These are phyloP conservation scores for Castanea mollissima DNA, from an alignment of 306 rosid species.

Conservation along the genomic window DNA sequence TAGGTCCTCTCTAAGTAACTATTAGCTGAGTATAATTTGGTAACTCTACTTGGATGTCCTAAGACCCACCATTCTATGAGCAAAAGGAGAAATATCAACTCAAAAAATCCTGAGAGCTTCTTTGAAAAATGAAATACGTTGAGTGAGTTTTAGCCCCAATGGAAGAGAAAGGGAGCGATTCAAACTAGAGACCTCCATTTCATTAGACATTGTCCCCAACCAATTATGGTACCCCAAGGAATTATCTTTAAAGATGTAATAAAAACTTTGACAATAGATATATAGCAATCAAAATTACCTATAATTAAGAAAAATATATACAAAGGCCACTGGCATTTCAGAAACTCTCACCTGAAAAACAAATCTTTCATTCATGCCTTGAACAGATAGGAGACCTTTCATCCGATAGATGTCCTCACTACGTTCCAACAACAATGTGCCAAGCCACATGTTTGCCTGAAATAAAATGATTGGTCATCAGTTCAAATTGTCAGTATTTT, in stretches of 20 bases:
- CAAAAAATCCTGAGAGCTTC: too few species aligned
- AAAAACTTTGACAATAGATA: not conserved
- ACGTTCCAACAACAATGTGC: slow-evolving; percentile 73
- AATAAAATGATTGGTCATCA: not conserved
- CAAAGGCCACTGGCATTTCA: not conserved
- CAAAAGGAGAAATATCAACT: not conserved
- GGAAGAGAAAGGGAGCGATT: too few species aligned
- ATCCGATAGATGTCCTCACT: slow-evolving; percentile 93
- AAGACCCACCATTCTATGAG: not conserved
- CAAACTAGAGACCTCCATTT: too few species aligned
- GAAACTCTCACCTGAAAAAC: slow-evolving; percentile 78
- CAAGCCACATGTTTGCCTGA: slow-evolving; percentile 97
- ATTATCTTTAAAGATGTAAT: not conserved
- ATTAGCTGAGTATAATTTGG: not conserved
- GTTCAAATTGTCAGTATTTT: slow-evolving; percentile 8
- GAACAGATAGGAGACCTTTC: slow-evolving; percentile 89
- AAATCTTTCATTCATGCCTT: slow-evolving; percentile 93
- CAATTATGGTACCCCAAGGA: too few species aligned
- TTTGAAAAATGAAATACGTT: too few species aligned
- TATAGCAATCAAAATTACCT: not conserved
- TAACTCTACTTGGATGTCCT: not conserved
- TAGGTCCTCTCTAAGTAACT: too few species aligned
- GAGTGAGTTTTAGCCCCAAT: too few species aligned
- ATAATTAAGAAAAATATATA: not conserved
- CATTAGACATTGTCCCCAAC: too few species aligned